phyloP scores from a whole-genome alignment of 139 green algal species.

The Auxenochlorella pyrenoidosa region DNA sequence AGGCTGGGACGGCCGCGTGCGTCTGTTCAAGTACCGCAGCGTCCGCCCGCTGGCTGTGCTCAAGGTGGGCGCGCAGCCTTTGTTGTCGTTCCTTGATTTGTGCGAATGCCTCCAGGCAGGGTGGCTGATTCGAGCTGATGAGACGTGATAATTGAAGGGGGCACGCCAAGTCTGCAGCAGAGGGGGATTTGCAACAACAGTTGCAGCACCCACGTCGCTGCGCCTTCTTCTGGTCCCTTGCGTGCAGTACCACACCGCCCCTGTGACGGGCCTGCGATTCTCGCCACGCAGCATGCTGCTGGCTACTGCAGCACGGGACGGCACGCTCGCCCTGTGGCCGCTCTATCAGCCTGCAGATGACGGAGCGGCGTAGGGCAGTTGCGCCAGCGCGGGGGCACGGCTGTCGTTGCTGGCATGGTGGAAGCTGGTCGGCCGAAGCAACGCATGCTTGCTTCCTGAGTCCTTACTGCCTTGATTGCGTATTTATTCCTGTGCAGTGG shows the following conservation, averaged over 20 bases:
- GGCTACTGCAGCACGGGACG: constrained; percentile 59
- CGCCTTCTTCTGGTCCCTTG: background rate
- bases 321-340: constrained; percentile 61
- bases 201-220: background rate
- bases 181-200: background rate
- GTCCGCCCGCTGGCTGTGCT: constrained; percentile 58
- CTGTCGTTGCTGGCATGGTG: too few species aligned
- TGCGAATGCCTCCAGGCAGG: too few species aligned
- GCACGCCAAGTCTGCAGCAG: too few species aligned
- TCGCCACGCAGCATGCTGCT: constrained; percentile 32
- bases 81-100: too few species aligned
- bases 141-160: too few species aligned
- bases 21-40: constrained; percentile 58
- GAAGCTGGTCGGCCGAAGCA: too few species aligned
- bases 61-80: constrained; percentile 18
- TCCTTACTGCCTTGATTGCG: too few species aligned
- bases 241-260: constrained; percentile 63
- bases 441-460: too few species aligned
- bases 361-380: background rate
- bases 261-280: constrained; percentile 55
- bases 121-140: background rate
- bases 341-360: constrained; percentile 41
- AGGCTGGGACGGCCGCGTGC: constrained; percentile 68
- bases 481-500: too few species aligned
- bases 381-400: too few species aligned